A percentile compares a stretch with the other conserved stretches of the same genome.
Evolutionary conservation across 192 early-diverging fungal genomes (phyloP).

Genomic region (Coemansia sp.): DNA sequence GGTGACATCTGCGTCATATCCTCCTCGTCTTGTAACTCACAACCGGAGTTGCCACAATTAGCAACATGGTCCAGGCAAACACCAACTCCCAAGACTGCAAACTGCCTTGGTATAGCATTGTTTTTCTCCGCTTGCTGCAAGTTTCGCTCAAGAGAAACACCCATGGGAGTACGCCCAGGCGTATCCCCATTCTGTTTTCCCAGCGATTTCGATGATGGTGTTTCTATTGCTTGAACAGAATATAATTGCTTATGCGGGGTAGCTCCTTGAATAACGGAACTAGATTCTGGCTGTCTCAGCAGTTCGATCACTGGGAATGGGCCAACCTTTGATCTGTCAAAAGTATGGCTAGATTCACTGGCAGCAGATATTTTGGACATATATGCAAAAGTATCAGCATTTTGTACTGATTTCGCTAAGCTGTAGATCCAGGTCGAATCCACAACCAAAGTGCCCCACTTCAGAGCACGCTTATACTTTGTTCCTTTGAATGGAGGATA

Average conservation of each 20-base stretch:
- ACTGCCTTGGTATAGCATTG: constrained; percentile 9
- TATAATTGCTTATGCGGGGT: neutral
- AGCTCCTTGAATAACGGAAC: neutral
- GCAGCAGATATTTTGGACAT: neutral
- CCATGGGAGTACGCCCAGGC: constrained; percentile 47
- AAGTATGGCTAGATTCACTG: neutral
- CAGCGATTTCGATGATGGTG: constrained; percentile 14
- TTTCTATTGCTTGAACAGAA: neutral
- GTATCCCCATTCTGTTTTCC: constrained; percentile 17
- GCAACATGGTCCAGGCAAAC: neutral
- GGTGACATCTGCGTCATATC: constrained; percentile 47
- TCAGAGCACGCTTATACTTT: constrained; percentile 73
- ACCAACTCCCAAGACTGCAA: neutral
- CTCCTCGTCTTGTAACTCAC: neutral
- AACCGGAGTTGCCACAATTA: neutral
- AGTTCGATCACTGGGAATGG: neutral
- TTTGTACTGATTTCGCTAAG: constrained; percentile 15
- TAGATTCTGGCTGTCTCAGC: neutral
- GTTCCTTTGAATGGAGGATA: constrained; percentile 60
- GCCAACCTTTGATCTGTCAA: neutral
- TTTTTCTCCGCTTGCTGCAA: constrained; percentile 37
- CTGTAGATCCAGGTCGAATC: constrained; percentile 59
- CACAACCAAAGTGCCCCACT: constrained; percentile 69
- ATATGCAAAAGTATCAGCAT: neutral
- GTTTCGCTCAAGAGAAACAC: constrained; percentile 42